Conservation (phyloP, 108 stramenopile species). For the Cyclotella distinguenda region DNA sequence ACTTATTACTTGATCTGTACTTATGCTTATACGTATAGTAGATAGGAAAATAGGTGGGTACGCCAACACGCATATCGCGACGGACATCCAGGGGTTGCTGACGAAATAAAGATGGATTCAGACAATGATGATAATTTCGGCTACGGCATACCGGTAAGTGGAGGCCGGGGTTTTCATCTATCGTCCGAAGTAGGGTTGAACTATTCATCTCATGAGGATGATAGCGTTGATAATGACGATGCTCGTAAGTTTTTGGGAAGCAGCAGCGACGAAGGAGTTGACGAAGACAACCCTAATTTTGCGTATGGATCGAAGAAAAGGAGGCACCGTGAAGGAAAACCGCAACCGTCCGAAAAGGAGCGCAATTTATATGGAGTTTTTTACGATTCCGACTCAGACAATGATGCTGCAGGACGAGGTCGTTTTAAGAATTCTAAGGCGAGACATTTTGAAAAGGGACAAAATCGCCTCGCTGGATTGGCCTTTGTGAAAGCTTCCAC, state of each 20-base stretch:
- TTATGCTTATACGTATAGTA: too few species aligned
- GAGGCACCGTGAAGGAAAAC: slow-evolving; percentile 9
- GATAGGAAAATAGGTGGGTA: too few species aligned
- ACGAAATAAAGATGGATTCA: too few species aligned
- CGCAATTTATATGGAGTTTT: slow-evolving; percentile 38
- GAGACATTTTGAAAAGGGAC: slow-evolving; percentile 30
- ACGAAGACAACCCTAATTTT: slow-evolving; percentile 10
- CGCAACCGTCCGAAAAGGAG: slow-evolving; percentile 24
- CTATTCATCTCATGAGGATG: background rate
- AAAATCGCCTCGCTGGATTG: slow-evolving; percentile 36
- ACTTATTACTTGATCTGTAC: too few species aligned
- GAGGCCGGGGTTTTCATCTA: slow-evolving; percentile 5
- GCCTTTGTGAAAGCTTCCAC: slow-evolving; percentile 47
- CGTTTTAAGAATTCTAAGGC: slow-evolving; percentile 1
- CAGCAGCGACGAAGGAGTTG: slow-evolving; percentile 17
- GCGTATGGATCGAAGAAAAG: slow-evolving; percentile 29
- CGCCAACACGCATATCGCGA: too few species aligned
- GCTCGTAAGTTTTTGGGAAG: background rate
- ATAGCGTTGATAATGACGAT: background rate
- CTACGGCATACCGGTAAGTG: slow-evolving; percentile 26
- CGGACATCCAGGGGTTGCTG: too few species aligned
- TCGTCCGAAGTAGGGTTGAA: background rate
- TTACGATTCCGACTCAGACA: slow-evolving; percentile 31
- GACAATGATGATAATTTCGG: slow-evolving; percentile 21
- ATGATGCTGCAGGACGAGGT: slow-evolving; percentile 1